Evolutionary conservation across 208 protist species (phyloP).

Genomic region (Trypanosoma boissoni): DNA sequence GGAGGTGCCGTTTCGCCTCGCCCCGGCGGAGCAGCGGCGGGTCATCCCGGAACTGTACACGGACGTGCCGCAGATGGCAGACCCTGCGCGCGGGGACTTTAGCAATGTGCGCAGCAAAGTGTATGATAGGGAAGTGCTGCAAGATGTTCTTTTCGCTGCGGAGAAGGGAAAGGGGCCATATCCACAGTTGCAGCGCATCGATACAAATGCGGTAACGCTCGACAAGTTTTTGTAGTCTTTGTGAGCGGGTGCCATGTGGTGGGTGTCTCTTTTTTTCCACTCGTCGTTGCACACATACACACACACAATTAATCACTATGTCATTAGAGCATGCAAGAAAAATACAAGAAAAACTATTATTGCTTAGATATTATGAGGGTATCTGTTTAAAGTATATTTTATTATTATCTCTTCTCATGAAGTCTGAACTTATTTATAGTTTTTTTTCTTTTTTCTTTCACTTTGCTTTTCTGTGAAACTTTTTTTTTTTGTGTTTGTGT

Average conservation of each 20-base stretch:
- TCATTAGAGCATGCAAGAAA: too few relatives aligned
- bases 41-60: slow-evolving; percentile 90
- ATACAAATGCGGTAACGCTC: slow-evolving; percentile 62
- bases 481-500: slow-evolving; percentile 5
- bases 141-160: slow-evolving; percentile 55
- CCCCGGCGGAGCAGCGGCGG: slow-evolving; percentile 72
- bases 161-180: slow-evolving; percentile 39
- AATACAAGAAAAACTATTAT: too few relatives aligned
- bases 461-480: background rate
- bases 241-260: background rate
- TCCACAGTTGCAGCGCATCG: slow-evolving; percentile 47
- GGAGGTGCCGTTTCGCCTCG: slow-evolving; percentile 78
- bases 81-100: slow-evolving; percentile 54
- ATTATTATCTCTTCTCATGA: too few relatives aligned
- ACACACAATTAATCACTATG: too few relatives aligned
- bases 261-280: too few relatives aligned
- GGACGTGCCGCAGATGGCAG: slow-evolving; percentile 72
- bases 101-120: slow-evolving; percentile 84
- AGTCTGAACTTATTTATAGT: slow-evolving; percentile 1
- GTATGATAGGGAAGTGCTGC: slow-evolving; percentile 71
- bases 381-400: too few relatives aligned
- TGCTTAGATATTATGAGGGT: too few relatives aligned
- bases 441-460: slow-evolving; percentile 15
- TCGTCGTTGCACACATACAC: too few relatives aligned
- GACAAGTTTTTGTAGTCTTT: slow-evolving; percentile 69